These are phyloP conservation scores for Paramecium octaurelia DNA, from an alignment of 73 alveolate genomes.

Conservation along the genomic window DNA sequence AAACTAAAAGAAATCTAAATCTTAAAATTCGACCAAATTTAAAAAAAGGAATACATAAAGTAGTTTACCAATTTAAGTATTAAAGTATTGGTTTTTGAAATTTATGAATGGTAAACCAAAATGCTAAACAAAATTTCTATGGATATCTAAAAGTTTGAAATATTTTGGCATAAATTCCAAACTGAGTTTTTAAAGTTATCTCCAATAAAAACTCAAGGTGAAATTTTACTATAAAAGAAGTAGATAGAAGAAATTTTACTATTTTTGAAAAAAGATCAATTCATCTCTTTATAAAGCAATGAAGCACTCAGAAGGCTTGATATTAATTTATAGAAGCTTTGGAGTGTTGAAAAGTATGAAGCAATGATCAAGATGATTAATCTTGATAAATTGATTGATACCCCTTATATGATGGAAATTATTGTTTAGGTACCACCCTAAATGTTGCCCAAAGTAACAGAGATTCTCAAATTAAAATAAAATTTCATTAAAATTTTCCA, in stretches of 20 bases:
- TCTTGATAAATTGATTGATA: not conserved
- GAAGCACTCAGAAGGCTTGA: not conserved
- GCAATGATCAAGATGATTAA: not conserved
- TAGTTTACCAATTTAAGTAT: not conserved
- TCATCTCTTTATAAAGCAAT: not conserved
- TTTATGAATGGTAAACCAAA: not conserved
- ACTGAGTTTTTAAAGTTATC: not conserved
- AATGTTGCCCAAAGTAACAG: not conserved
- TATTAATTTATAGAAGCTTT: not conserved
- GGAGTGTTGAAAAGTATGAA: not conserved
- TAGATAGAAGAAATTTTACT: not conserved
- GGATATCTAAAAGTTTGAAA: not conserved
- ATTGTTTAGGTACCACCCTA: not conserved
- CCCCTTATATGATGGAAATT: not conserved
- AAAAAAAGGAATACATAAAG: not conserved
- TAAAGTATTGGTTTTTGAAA: not conserved
- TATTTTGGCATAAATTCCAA: not conserved
- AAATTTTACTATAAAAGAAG: not conserved
- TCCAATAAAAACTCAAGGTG: not conserved
- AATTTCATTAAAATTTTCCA: not conserved
- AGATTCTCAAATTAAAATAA: not conserved
- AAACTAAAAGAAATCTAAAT: not conserved
- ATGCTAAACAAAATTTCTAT: not conserved
- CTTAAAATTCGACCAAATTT: not conserved
- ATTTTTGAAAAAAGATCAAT: not conserved